phyloP scores from a whole-genome alignment of 768 basidiomycete genomes.

The Termitomyces titanicus region DNA sequence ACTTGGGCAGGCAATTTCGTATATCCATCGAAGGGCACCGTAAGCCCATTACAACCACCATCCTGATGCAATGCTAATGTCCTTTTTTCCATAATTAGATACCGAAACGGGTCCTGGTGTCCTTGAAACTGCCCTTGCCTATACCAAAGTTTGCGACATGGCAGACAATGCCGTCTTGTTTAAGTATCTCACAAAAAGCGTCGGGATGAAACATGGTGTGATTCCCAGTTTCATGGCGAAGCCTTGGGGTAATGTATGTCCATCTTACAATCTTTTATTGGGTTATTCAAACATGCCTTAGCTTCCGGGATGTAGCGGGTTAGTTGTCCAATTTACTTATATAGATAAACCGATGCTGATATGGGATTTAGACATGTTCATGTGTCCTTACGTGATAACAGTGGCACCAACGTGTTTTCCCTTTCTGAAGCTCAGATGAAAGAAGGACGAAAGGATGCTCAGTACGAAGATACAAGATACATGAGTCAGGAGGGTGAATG shows the following conservation, averaged over 20 bases:
- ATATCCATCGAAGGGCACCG: slow-evolving; percentile 87
- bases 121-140: slow-evolving; percentile 83
- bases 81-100: slow-evolving; percentile 39
- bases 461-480: slow-evolving; percentile 78
- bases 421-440: slow-evolving; percentile 56
- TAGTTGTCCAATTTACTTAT: slow-evolving; percentile 10
- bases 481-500: slow-evolving; percentile 82
- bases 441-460: slow-evolving; percentile 64
- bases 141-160: slow-evolving; percentile 75
- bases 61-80: not conserved
- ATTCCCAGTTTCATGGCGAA: slow-evolving; percentile 99
- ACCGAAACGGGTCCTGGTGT: slow-evolving; percentile 94
- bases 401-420: slow-evolving; percentile 80
- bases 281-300: slow-evolving; percentile 22
- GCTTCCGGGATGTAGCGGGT: slow-evolving; percentile 97
- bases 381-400: slow-evolving; percentile 70
- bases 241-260: slow-evolving; percentile 85
- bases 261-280: not conserved
- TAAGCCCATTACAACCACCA: slow-evolving; percentile 28
- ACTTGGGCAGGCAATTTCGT: slow-evolving; percentile 66
- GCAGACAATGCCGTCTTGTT: slow-evolving; percentile 91
- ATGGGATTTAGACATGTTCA: slow-evolving; percentile 70
- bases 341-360: not conserved
- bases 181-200: slow-evolving; percentile 89
- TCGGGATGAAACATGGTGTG: slow-evolving; percentile 85